These are phyloP conservation scores for Candida peoriensis DNA, from an alignment of 805 yeast species.

Conservation along the genomic window DNA sequence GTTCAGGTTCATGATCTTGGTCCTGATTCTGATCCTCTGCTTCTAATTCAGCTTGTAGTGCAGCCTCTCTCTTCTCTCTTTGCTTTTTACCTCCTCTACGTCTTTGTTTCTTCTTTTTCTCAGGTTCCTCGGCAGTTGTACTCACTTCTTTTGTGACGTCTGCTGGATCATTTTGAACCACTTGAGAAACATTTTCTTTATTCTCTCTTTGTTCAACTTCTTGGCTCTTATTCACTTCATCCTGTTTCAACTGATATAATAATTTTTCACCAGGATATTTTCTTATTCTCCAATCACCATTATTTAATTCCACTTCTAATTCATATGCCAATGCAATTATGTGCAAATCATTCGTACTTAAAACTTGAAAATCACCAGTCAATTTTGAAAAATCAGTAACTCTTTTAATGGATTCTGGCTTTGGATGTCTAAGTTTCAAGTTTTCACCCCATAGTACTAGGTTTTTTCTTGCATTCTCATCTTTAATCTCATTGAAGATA, in stretches of 20 bases:
- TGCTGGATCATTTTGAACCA: slow-evolving; percentile 10
- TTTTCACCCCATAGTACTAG: slow-evolving; percentile 75
- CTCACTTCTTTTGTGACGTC: background rate
- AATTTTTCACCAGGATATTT: slow-evolving; percentile 61
- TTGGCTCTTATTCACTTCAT: slow-evolving; percentile 16
- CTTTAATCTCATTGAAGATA: slow-evolving; percentile 79
- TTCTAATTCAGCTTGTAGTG: slow-evolving; percentile 24
- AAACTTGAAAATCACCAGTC: slow-evolving; percentile 88
- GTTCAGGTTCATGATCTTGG: slow-evolving; percentile 4
- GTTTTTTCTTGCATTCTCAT: slow-evolving; percentile 77
- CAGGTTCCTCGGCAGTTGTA: slow-evolving; percentile 1
- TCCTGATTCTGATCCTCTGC: slow-evolving; percentile 10
- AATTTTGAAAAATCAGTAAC: slow-evolving; percentile 74
- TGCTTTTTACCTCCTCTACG: slow-evolving; percentile 66
- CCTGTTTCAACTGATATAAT: slow-evolving; percentile 14
- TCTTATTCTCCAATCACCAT: slow-evolving; percentile 69
- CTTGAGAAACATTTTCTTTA: slow-evolving; percentile 5
- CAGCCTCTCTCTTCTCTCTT: slow-evolving; percentile 50
- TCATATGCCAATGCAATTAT: slow-evolving; percentile 90
- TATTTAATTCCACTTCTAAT: slow-evolving; percentile 64
- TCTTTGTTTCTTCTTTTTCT: slow-evolving; percentile 35
- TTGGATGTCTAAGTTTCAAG: slow-evolving; percentile 74
- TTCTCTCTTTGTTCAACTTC: too few relatives aligned
- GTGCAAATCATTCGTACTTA: slow-evolving; percentile 88
- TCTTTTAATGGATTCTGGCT: slow-evolving; percentile 50